Evolutionary conservation across 176 grass and related monocot genomes (phyloP).

Genomic region (Pontederia paniculata): DNA sequence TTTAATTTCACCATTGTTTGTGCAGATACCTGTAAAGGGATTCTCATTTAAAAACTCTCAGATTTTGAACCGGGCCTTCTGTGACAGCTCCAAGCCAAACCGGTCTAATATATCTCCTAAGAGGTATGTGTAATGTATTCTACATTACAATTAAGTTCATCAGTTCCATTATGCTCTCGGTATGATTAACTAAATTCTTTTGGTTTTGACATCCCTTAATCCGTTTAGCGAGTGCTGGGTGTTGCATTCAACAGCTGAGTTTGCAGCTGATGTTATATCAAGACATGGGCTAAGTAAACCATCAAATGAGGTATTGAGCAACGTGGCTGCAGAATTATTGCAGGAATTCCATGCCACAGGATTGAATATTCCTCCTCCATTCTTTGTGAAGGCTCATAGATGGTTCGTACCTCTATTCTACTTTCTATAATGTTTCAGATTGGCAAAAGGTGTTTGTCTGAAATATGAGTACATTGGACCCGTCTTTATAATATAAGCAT

Average conservation of each 20-base stretch:
- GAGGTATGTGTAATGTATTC: constrained; percentile 22
- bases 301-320: constrained; percentile 57
- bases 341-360: constrained; percentile 66
- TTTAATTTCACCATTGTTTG: neutral
- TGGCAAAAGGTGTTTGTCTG: no score
- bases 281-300: constrained; percentile 58
- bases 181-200: neutral
- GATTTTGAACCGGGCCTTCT: constrained; percentile 63
- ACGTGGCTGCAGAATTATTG: constrained; percentile 71
- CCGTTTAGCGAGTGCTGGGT: constrained; percentile 69
- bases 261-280: constrained; percentile 47
- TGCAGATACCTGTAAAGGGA: constrained; percentile 66
- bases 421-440: neutral
- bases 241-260: constrained; percentile 75
- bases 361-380: constrained; percentile 50
- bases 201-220: constrained; percentile 2
- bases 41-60: constrained; percentile 92
- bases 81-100: constrained; percentile 72
- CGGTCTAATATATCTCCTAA: constrained; percentile 33
- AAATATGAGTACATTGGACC: no score
- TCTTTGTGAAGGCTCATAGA: constrained; percentile 93
- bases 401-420: constrained; percentile 42
- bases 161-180: neutral
- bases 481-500: no score
- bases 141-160: neutral